Conservation (phyloP, 139 green algal species). For the Chlorella sp. region DNA sequence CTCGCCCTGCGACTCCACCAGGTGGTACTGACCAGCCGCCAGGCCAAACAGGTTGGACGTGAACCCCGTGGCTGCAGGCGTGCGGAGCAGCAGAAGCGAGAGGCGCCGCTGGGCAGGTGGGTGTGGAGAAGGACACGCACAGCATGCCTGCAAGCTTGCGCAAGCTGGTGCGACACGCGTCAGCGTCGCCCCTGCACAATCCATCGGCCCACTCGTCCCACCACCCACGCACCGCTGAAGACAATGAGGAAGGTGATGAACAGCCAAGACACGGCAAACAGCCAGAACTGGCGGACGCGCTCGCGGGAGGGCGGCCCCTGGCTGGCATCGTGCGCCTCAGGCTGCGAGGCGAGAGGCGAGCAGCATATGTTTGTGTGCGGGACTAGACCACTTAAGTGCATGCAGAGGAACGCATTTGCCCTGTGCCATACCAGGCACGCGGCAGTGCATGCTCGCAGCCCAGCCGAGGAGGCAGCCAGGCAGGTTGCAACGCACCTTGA, state of each 20-base stretch:
- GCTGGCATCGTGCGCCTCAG: not conserved
- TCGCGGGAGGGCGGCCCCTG: not conserved
- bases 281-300: not conserved
- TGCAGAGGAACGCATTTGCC: too few relatives aligned
- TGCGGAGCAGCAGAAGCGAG: too few relatives aligned
- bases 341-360: not conserved
- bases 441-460: too few relatives aligned
- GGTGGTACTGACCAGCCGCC: conserved; percentile 50
- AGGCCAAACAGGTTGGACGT: conserved; percentile 47
- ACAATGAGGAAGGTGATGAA: conserved; percentile 2
- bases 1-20: conserved; percentile 12
- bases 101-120: too few relatives aligned
- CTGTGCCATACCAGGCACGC: too few relatives aligned
- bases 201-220: too few relatives aligned
- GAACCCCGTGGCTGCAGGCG: not conserved
- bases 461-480: too few relatives aligned
- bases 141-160: too few relatives aligned
- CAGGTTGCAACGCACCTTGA: conserved; percentile 14
- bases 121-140: not conserved
- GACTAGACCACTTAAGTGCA: too few relatives aligned
- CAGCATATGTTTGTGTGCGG: too few relatives aligned
- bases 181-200: too few relatives aligned
- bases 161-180: too few relatives aligned
- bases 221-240: not conserved
- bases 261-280: not conserved